Evolutionary conservation across 202 grass and related monocot genomes (phyloP).

Genomic region (Musa balbisiana): DNA sequence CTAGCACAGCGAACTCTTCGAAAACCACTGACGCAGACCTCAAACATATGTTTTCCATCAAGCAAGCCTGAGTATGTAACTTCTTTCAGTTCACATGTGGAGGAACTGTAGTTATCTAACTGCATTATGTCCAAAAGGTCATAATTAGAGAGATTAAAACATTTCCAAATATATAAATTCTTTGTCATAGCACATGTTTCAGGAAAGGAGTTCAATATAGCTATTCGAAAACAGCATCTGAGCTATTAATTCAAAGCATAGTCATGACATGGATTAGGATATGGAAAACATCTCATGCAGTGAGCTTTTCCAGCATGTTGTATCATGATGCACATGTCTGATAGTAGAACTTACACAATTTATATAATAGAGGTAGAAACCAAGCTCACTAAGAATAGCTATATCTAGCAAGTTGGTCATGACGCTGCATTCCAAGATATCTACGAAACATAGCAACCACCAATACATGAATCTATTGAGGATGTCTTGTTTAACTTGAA

Average conservation of each 20-base stretch:
- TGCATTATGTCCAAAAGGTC: slow-evolving; percentile 22
- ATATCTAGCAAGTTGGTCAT: no score
- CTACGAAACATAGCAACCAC: no score
- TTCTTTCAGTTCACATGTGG: slow-evolving; percentile 31
- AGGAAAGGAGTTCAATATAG: no score
- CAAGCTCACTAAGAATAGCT: not conserved
- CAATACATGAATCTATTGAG: no score
- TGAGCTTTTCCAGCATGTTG: not conserved
- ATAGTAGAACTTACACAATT: not conserved
- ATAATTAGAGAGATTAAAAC: not conserved
- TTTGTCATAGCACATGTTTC: not conserved
- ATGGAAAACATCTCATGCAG: not conserved
- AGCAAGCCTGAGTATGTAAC: slow-evolving; percentile 41
- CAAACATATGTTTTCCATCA: slow-evolving; percentile 68
- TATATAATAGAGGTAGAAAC: not conserved
- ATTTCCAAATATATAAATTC: not conserved
- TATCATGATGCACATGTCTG: not conserved
- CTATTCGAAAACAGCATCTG: no score
- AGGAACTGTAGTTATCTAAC: slow-evolving; percentile 38
- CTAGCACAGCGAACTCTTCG: slow-evolving; percentile 34
- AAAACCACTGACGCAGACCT: slow-evolving; percentile 36
- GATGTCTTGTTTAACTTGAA: no score
- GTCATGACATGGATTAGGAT: not conserved
- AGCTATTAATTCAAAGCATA: not conserved
- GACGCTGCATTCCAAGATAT: no score